Conservation (phyloP, 495 filamentous ascomycete species). For the Penicillium robsamsonii region DNA sequence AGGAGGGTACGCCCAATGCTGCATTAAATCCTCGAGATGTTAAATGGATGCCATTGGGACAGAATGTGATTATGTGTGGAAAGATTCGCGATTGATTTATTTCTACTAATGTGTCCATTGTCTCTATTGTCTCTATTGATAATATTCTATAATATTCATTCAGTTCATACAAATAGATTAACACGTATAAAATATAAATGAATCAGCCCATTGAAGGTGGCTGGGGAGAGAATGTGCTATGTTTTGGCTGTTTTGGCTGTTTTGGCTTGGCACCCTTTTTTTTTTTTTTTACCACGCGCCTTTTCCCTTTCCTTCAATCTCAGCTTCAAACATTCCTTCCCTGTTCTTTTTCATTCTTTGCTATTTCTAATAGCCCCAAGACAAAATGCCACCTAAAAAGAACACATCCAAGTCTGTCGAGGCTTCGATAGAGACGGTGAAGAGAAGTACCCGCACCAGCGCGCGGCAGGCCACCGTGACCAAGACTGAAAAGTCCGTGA, state of each 20-base stretch:
- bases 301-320: slow-evolving; percentile 15
- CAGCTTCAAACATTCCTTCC: slow-evolving; percentile 13
- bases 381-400: slow-evolving; percentile 40
- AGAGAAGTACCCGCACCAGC: slow-evolving; percentile 1
- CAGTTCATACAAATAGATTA: neutral
- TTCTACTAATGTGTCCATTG: neutral
- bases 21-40: slow-evolving; percentile 64
- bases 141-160: neutral
- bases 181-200: neutral
- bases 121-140: neutral
- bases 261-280: slow-evolving; percentile 14
- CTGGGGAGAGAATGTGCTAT: slow-evolving; percentile 25
- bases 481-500: slow-evolving; percentile 11
- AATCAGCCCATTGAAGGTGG: slow-evolving; percentile 5
- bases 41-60: slow-evolving; percentile 68
- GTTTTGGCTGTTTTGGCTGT: slow-evolving; percentile 18
- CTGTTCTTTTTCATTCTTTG: slow-evolving; percentile 7
- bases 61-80: slow-evolving; percentile 77
- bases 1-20: slow-evolving; percentile 49
- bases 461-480: neutral
- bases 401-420: slow-evolving; percentile 19
- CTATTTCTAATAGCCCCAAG: slow-evolving; percentile 4
- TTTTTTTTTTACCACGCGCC: slow-evolving; percentile 9
- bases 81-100: slow-evolving; percentile 36
- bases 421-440: slow-evolving; percentile 1